Conservation (phyloP, 169 alveolate species). For the Plasmodium berghei region DNA sequence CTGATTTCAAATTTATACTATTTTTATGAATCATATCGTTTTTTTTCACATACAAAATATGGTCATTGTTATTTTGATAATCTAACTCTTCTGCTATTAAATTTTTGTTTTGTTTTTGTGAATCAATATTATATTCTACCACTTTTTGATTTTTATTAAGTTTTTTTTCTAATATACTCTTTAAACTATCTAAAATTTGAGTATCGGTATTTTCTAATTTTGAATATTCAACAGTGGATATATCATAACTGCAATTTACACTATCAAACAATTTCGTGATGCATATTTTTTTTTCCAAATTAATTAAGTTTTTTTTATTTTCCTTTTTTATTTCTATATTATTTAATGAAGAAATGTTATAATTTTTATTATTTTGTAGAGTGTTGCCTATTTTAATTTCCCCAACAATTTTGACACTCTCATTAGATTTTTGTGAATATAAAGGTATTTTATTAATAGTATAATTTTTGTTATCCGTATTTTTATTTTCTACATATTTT, state of each 20-base stretch:
- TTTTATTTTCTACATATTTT: slow-evolving; percentile 16
- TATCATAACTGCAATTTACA: slow-evolving; percentile 43
- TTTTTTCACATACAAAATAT: neutral
- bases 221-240: slow-evolving; percentile 35
- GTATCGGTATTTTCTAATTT: slow-evolving; percentile 34
- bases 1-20: neutral
- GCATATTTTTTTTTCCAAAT: slow-evolving; percentile 20
- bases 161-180: slow-evolving; percentile 32
- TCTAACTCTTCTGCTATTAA: neutral
- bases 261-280: slow-evolving; percentile 62
- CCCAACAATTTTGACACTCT: neutral
- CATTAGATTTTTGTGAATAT: neutral
- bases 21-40: slow-evolving; percentile 8
- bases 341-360: neutral
- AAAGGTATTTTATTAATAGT: neutral
- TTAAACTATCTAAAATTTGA: slow-evolving; percentile 26
- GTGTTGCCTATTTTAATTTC: neutral
- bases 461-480: neutral
- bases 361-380: neutral
- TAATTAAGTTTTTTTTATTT: neutral
- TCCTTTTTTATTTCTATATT: neutral
- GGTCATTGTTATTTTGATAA: neutral
- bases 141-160: slow-evolving; percentile 16
- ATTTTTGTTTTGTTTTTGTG: neutral
- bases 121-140: neutral